Percentiles rank a stretch among this genome's conserved stretches.
Evolutionary conservation across 805 yeast species (phyloP).

Genomic region (Lachancea lanzarotensis): DNA sequence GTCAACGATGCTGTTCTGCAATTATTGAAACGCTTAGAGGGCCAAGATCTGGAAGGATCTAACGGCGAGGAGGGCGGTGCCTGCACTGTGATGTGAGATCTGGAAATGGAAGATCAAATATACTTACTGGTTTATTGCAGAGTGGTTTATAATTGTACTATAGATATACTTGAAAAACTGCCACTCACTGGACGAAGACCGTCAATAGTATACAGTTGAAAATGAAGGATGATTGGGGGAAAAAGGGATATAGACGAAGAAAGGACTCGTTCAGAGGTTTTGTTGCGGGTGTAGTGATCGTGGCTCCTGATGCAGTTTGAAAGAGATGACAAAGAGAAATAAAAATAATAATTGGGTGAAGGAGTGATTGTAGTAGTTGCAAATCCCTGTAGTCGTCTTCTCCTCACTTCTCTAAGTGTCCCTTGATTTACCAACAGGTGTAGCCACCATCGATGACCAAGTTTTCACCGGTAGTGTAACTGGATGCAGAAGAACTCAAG

Average conservation of each 20-base stretch:
- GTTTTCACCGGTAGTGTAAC: slow-evolving; percentile 81
- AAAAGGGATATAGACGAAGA: background rate
- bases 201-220: background rate
- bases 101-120: too few relatives aligned
- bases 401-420: background rate
- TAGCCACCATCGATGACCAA: slow-evolving; percentile 83
- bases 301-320: background rate
- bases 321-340: too few relatives aligned
- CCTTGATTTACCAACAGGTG: slow-evolving; percentile 60
- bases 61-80: background rate
- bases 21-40: slow-evolving; percentile 19
- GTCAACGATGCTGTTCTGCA: slow-evolving; percentile 20
- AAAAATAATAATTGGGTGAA: too few relatives aligned
- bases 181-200: background rate
- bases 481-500: slow-evolving; percentile 61
- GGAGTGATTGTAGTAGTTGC: too few relatives aligned
- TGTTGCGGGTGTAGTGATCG: too few relatives aligned
- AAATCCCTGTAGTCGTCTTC: too few relatives aligned
- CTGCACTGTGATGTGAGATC: background rate
- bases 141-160: background rate
- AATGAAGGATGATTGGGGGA: background rate
- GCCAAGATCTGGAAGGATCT: slow-evolving; percentile 6
- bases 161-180: background rate
- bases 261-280: background rate
- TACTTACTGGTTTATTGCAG: too few relatives aligned